A percentile compares a stretch with the other conserved stretches of the same genome.
These are phyloP conservation scores for Lolium rigidum DNA, from an alignment of 176 grass and related monocot species.

Conservation along the genomic window DNA sequence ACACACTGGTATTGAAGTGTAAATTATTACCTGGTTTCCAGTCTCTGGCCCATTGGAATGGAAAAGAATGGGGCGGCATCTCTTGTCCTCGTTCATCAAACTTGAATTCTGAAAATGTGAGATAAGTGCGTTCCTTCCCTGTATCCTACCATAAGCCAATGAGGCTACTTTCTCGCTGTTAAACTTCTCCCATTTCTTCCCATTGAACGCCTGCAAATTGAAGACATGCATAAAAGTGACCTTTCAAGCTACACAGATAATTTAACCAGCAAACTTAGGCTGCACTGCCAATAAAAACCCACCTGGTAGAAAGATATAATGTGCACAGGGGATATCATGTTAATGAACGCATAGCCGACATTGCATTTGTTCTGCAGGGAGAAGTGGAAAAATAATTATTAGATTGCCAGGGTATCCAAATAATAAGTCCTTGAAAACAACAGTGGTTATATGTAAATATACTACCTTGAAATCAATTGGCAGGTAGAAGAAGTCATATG, in stretches of 20 bases:
- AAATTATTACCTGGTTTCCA: slow-evolving; percentile 60
- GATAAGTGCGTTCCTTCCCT: slow-evolving; percentile 77
- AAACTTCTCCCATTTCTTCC: slow-evolving; percentile 99
- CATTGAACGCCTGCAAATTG: slow-evolving; percentile 75
- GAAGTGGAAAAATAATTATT: slow-evolving; percentile 31
- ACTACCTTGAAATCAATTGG: slow-evolving; percentile 98
- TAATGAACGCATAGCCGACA: slow-evolving; percentile 97
- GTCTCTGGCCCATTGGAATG: slow-evolving; percentile 62
- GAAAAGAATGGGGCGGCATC: slow-evolving; percentile 94
- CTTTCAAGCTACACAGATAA: slow-evolving; percentile 25
- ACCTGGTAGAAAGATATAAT: slow-evolving; percentile 96
- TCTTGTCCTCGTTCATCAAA: slow-evolving; percentile 97
- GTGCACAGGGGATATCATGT: slow-evolving; percentile 86
- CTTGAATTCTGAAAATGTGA: slow-evolving; percentile 96
- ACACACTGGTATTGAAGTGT: too few relatives aligned
- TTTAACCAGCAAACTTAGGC: not conserved
- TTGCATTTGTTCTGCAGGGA: slow-evolving; percentile 97
- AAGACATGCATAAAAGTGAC: not conserved
- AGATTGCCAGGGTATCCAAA: not conserved
- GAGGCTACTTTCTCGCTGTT: slow-evolving; percentile 98
- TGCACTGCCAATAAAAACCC: slow-evolving; percentile 2
- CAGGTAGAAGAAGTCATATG: slow-evolving; percentile 96
- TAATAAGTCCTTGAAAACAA: slow-evolving; percentile 13
- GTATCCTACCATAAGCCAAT: slow-evolving; percentile 92
- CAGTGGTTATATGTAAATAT: not conserved